Base-by-base conservation (phyloP, 1,284 basidiomycete genomes). In the Rhizoctonia solani region DNA sequence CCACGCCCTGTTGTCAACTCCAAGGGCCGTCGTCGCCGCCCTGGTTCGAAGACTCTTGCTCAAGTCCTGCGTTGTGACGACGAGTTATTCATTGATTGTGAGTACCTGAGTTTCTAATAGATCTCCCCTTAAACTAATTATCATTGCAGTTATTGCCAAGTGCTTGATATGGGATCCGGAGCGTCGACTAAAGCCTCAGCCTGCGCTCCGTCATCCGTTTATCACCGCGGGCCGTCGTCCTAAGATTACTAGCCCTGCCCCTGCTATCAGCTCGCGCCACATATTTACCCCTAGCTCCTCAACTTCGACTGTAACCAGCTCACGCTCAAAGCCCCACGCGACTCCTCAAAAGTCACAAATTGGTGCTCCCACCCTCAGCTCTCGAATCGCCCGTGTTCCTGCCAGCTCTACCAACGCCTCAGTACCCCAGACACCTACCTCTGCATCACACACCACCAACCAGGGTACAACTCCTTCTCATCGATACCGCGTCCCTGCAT, bases 141-240 rank as follows among this genome's bases (percentile, higher is more conserved):
- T 13, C 13, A 3, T 2, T 29, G 21, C 14, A 65, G 93, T 99
- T 75, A 92, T 99, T 71, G 83, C 91, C 2, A 98, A 96, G 76
- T 99, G 97, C 78, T 82, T 99, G 25, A 85, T 92, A 14, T 99
- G 96, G 97, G 97, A 99, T 79, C 97, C 97, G 0, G 96, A 99
- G 74, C 86, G 93, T 68, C 85, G 97, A 42, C 83, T 99, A 75
- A 98, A 98, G 77, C 96, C 96, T 1, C 92, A 95, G 72, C 85
- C 90, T 14, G 96, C 97, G 0, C 79, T 95, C 79, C 86, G 92
- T n/a, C 94, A 96, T 78, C 90, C 92, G 9, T 97, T 94, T 80
- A 83, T 95, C 68, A 82, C 87, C 23, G 84, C 86, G 29, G 74
- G 75, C 34, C 74, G 76, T n/a, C 84, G 89, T 83, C 63, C 71